Evolutionary conservation across 2,329 filamentous ascomycete species (phyloP).

Genomic region (Arthrobotrys pseudoclavata): DNA sequence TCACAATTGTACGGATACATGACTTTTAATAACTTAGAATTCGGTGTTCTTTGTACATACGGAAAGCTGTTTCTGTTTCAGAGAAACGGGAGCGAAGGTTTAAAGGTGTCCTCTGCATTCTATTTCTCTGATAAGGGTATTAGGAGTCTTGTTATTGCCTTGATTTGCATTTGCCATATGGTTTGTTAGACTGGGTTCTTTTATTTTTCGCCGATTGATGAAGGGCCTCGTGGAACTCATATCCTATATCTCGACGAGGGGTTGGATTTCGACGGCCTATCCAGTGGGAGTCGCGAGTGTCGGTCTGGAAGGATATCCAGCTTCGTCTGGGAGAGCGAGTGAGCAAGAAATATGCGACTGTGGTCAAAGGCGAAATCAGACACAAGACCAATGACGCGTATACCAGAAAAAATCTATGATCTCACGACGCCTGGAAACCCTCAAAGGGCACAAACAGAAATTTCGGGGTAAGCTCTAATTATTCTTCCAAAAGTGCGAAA

Average conservation of each 20-base stretch:
- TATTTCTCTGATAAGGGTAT: not conserved
- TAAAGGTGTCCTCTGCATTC: conserved; percentile 5
- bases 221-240: not conserved
- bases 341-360: not conserved
- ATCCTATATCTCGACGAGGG: not conserved
- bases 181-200: not conserved
- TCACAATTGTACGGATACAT: conserved; percentile 4
- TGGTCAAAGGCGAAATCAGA: not conserved
- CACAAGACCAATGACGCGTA: not conserved
- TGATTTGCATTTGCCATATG: not conserved
- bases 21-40: conserved; percentile 18
- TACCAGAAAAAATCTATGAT: conserved; percentile 26
- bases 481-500: not conserved
- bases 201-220: not conserved
- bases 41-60: not conserved
- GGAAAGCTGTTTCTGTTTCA: not conserved
- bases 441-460: conserved; percentile 4
- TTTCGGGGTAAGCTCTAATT: conserved; percentile 8
- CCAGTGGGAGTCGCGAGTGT: not conserved
- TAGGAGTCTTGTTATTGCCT: not conserved
- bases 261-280: not conserved
- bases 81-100: not conserved
- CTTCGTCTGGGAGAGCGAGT: not conserved
- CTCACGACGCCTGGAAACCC: conserved; percentile 5
- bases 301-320: conserved; percentile 1